Base-by-base conservation (phyloP, 2,329 filamentous ascomycete genomes). In the Apiospora aurea region DNA sequence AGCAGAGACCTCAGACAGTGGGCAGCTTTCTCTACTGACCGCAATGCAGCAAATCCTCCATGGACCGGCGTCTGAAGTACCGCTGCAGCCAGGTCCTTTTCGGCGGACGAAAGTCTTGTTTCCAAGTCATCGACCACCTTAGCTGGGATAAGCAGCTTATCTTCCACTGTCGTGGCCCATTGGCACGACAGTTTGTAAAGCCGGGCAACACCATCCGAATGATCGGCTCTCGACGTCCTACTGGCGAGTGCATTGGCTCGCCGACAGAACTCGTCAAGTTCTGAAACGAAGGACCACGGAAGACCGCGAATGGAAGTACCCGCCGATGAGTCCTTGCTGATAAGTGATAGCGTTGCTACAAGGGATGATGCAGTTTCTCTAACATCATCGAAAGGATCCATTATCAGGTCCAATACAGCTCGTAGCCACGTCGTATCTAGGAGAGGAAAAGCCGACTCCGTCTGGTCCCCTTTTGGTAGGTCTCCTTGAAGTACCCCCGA, bases 351-450 rank as follows among this genome's bases (percentile, higher is more conserved):
- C n/a, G 88, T 77, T 70, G 84, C 85, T 41, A 93, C 76, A 2
- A 91, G 82, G 1, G 81, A 81, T 0, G 86, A 83, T 2, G 90
- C 87, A 49, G 83, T 82, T 61, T 88, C 90, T 75, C 96, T 88
- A 5, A 98, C 93, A 80, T 99, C 96, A 72, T 98, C 96, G 78
- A 97, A 99, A 0, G 96, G 94, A 77, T 99, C 94, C 78, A 97
- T 86, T 10, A 97, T 82, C 29, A 97, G 88, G 80, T 97, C 94
- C 18, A 95, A 84, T 8, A 98, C 84, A 5, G 91, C 85, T 67
- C 92, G 86, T 14, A 89, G 82, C 83, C 92, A 89, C 0, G 81
- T 85, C 3, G 76, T 75, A 67, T 89, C 86, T 73, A 87, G 81
- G 1, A 82, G 76, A 83, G 18, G 81, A 79, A 70, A 72, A 75